These are phyloP conservation scores for Boletales sp. DNA, from an alignment of 768 basidiomycete genomes.

Conservation along the genomic window DNA sequence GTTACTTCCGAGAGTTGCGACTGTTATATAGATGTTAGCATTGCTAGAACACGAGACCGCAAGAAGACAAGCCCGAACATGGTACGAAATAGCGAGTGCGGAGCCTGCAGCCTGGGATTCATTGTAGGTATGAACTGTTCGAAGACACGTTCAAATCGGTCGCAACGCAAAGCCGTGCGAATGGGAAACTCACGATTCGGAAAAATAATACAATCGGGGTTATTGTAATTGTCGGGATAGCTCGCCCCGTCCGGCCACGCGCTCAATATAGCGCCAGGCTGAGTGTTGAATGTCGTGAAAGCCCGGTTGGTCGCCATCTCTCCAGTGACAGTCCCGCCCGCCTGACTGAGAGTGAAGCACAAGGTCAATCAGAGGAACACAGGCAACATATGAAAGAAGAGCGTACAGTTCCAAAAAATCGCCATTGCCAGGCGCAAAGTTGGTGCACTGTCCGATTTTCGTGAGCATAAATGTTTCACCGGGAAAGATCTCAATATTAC, in stretches of 20 bases:
- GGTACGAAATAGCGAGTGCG: conserved; percentile 8
- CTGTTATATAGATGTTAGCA: not conserved
- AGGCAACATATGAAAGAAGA: not conserved
- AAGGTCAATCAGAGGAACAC: not conserved
- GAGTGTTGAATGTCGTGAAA: not conserved
- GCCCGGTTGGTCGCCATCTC: conserved; percentile 8
- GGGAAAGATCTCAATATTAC: not conserved
- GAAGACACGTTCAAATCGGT: not conserved
- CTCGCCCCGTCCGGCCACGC: conserved; percentile 1
- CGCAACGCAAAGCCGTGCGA: not conserved
- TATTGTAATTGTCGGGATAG: not conserved
- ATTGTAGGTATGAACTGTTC: conserved; percentile 15
- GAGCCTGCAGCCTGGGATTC: conserved; percentile 6
- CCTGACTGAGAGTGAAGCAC: not conserved
- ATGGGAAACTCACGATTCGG: conserved; percentile 14
- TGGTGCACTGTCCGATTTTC: not conserved
- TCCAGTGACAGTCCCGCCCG: not conserved
- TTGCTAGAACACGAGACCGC: not conserved
- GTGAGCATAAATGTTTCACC: not conserved
- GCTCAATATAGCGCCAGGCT: not conserved
- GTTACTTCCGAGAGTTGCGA: not conserved
- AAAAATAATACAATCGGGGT: not conserved
- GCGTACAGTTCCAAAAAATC: conserved; percentile 9
- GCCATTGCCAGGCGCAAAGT: not conserved
- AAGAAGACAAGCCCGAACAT: conserved; percentile 4